Base-by-base conservation (phyloP, 768 basidiomycete species). In the Exsudoporus frostii region DNA sequence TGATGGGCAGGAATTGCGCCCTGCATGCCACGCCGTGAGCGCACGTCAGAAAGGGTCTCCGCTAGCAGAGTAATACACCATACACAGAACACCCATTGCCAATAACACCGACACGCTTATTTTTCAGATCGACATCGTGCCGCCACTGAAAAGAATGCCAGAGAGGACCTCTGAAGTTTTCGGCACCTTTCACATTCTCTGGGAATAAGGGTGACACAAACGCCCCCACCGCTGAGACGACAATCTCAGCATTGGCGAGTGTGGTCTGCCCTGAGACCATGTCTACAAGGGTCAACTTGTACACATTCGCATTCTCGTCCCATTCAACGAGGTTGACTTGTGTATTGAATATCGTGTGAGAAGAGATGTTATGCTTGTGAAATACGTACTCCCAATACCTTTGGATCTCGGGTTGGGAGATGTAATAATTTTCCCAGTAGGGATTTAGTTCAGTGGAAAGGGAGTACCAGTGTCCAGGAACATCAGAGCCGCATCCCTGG, bases 41-140 rank as follows among this genome's bases (percentile, higher is more conserved):
- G 43, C 50, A 45, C 41, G 43, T 51, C 45, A 37, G 25, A 32
- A 17, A 45, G 51, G 56, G 53, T 38, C 37, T 22, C 42, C 5
- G 38, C 25, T 44, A 49, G 39, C 53, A 52, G 59, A 56, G 24
- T 45, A 42, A 57, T 55, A 24, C 41, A 33, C 72, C 76, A 59
- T 61, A 83, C 76, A 76, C 83, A 38, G 80, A 82, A 55, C 79
- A 83, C 4, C 82, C 84, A 60, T 84, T 84, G 36, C 84, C 84
- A 61, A 85, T 78, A 14, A 86, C 78, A 1, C 79, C 83, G 7
- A 87, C 75, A 25, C 73, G 70, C 65, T 82, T 83, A 2, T 77
- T 78, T 52, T 68, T 69, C 50, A 85, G 61, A 40, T 73, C 62
- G 17, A 85, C 74, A 58, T 79, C 79, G 45, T 82, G 79, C 41